A percentile compares a stretch with the other conserved stretches of the same genome.
These are phyloP conservation scores for Obba rivulosa DNA, from an alignment of 768 basidiomycete species.

Conservation along the genomic window DNA sequence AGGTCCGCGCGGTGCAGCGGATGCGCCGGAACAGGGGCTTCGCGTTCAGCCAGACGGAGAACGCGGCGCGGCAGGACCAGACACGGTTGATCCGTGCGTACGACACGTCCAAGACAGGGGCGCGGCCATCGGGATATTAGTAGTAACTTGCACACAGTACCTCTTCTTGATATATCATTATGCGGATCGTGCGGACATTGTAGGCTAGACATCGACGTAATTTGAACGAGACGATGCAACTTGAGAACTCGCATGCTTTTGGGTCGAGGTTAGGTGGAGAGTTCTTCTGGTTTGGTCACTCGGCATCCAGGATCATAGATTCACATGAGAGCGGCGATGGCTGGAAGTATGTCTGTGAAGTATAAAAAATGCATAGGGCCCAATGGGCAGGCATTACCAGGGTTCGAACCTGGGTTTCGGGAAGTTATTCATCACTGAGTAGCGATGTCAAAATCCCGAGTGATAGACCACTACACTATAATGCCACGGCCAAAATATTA, in stretches of 20 bases:
- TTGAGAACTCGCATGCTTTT: no score
- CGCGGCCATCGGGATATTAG: constrained; percentile 68
- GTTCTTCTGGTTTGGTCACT: no score
- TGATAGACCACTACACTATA: constrained; percentile 19
- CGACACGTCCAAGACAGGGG: constrained; percentile 73
- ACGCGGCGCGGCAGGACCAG: constrained; percentile 80
- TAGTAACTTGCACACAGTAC: not conserved
- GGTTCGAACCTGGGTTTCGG: no score
- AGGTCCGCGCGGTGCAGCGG: constrained; percentile 96
- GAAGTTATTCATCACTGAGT: no score
- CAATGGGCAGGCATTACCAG: no score
- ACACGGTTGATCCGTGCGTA: constrained; percentile 80
- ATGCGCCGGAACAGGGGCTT: constrained; percentile 96
- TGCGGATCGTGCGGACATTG: constrained; percentile 7
- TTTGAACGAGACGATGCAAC: no score
- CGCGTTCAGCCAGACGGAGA: constrained; percentile 97
- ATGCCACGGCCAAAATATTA: constrained; percentile 1
- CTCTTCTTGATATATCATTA: constrained; percentile 15
- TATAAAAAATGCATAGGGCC: no score
- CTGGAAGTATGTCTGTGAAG: no score
- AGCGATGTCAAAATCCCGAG: constrained; percentile 12
- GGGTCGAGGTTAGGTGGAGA: no score
- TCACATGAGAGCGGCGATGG: no score
- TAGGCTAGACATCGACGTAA: no score
- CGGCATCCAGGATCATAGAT: no score